These are phyloP conservation scores for Diplogelasinospora grovesii DNA, from an alignment of 495 filamentous ascomycete genomes.

Conservation along the genomic window DNA sequence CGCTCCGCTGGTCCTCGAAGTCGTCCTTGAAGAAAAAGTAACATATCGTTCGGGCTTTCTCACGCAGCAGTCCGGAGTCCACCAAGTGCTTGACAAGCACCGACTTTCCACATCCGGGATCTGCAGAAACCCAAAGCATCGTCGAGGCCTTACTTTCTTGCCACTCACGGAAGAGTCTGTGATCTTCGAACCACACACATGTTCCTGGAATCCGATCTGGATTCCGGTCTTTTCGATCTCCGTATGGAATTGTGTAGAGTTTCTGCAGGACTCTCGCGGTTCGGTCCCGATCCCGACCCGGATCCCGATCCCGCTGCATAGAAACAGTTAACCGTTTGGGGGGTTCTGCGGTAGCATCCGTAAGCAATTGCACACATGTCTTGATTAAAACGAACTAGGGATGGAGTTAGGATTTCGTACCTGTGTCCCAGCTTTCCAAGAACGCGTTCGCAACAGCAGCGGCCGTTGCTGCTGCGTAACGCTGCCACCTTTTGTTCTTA, in stretches of 20 bases:
- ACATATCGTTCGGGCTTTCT: conserved; percentile 23
- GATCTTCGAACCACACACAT: conserved; percentile 35
- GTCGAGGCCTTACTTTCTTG: conserved; percentile 9
- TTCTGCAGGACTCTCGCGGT: conserved; percentile 10
- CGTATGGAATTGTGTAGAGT: conserved; percentile 23
- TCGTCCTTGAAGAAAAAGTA: conserved; percentile 58
- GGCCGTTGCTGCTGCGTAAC: conserved; percentile 33
- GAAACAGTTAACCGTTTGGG: too few species aligned
- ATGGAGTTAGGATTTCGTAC: conserved; percentile 2
- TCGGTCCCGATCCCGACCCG: too few species aligned
- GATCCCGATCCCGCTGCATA: too few species aligned
- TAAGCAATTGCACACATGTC: too few species aligned
- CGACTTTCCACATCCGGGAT: conserved; percentile 52
- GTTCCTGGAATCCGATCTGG: conserved; percentile 28
- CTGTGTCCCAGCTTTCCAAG: conserved; percentile 1
- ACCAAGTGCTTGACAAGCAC: conserved; percentile 42
- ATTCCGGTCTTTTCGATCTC: conserved; percentile 36
- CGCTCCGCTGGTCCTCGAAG: conserved; percentile 36
- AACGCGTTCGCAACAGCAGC: conserved; percentile 16
- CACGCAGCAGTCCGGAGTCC: conserved; percentile 26
- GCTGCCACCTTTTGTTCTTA: conserved; percentile 37
- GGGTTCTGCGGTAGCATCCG: too few species aligned
- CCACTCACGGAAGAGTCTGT: conserved; percentile 32
- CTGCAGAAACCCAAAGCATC: conserved; percentile 46
- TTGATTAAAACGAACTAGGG: too few species aligned